Base-by-base conservation (phyloP, 2,329 filamentous ascomycete genomes). In the Hortaea werneckii region DNA sequence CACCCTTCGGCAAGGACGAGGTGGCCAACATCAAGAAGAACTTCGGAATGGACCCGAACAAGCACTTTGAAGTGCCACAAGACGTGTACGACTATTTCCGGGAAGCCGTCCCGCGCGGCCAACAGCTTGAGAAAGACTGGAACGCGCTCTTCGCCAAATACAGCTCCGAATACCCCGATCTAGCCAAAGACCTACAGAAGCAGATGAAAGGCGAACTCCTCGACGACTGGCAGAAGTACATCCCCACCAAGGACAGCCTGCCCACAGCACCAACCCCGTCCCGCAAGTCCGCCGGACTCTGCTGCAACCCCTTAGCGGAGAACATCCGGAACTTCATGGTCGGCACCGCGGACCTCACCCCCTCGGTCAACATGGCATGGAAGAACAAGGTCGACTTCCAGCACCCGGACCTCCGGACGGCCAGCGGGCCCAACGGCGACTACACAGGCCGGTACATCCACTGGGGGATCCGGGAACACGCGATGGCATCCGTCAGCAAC, bases 401-500 rank as follows among this genome's bases (percentile, higher is more conserved):
- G 32, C 57, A 66, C 58, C 61, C 62, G 9, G 53, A 60, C 29
- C 54, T 62, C 13, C 48, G 50, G 8, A 58, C 60, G 12, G 52
- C 58, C 1, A 59, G 71, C 49, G 74, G 74, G 5, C 71, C 75
- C 54, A 75, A 75, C 50, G 79, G 78, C 37, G 64, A 74, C 59
- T 75, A 75, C 53, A 57, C 60, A 2, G 70, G 69, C 20, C 66
- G 70, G 6, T 71, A 71, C 50, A 66, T 80, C 51, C 77, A 77
- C 58, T 80, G 71, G 58, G 78, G 77, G 35, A 73, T 81, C 44
- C 73, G 78, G 5, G 77, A 80, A 53, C 77, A 80, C 55, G 77
- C 77, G 45, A 82, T 82, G 79, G 70, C 69, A 2, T 63, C 72
- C 29, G 74, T 78, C 26, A 70, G 63, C 11, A 67, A 67, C 47